Evolutionary conservation across 768 basidiomycete species (phyloP).

Genomic region (Lentinula sp.): DNA sequence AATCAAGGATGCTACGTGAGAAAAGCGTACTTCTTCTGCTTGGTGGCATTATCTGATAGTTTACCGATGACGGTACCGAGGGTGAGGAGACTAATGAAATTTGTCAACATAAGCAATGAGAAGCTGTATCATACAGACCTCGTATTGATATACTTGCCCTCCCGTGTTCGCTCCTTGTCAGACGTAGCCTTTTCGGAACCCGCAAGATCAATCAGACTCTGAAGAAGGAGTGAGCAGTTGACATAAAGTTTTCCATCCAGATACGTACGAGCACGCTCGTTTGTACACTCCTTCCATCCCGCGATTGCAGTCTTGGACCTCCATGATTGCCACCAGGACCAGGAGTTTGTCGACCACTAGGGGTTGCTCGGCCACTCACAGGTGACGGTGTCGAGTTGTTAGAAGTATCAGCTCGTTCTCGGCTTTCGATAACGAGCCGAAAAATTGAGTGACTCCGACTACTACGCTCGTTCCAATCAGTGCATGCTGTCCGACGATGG

Average conservation of each 20-base stretch:
- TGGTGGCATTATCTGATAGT: constrained; percentile 80
- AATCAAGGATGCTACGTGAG: background rate
- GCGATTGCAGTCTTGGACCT: constrained; percentile 64
- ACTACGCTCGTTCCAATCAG: constrained; percentile 98
- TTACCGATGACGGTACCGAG: constrained; percentile 91
- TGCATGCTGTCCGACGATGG: constrained; percentile 84
- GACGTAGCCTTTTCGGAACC: constrained; percentile 96
- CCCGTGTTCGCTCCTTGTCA: constrained; percentile 91
- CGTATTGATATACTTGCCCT: constrained; percentile 96
- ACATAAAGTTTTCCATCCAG: constrained; percentile 3
- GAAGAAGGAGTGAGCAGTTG: background rate
- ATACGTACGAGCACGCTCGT: constrained; percentile 63
- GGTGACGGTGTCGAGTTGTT: constrained; percentile 26
- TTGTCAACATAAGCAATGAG: background rate
- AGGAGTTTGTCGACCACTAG: constrained; percentile 40
- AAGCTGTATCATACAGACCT: constrained; percentile 35
- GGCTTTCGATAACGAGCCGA: constrained; percentile 85
- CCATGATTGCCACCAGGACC: constrained; percentile 27
- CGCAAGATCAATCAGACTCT: constrained; percentile 94
- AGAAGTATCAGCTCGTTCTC: constrained; percentile 52
- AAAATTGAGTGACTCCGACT: constrained; percentile 95
- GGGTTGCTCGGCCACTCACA: constrained; percentile 19
- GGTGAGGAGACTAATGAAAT: constrained; percentile 64
- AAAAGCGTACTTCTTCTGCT: constrained; percentile 54
- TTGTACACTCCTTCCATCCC: constrained; percentile 76